Evolutionary conservation across 306 rosid species (phyloP).

Genomic region (Rosa lucieae): DNA sequence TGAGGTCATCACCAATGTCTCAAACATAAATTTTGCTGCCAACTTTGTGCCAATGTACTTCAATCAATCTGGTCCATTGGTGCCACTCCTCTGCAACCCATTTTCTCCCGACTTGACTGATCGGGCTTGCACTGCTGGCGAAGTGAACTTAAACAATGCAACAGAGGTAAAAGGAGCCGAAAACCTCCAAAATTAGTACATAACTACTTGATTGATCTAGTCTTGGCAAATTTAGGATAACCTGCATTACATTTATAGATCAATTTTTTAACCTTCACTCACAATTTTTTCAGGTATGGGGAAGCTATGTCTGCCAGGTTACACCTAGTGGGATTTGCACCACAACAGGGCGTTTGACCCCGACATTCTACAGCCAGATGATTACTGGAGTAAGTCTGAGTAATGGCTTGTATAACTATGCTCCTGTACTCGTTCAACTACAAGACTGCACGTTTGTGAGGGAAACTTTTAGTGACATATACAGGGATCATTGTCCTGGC

Average conservation of each 20-base stretch:
- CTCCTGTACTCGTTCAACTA: conserved; percentile 44
- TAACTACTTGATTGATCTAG: neutral
- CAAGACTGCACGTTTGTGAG: conserved; percentile 59
- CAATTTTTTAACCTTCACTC: neutral
- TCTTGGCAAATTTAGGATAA: no score
- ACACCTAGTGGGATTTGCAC: conserved; percentile 47
- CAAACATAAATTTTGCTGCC: conserved; percentile 46
- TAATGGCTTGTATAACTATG: conserved; percentile 28
- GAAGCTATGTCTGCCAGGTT: conserved; percentile 43
- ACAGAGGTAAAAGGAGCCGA: conserved; percentile 34
- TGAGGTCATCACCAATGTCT: conserved; percentile 45
- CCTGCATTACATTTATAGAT: no score
- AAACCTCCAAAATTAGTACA: neutral
- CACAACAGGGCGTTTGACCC: conserved; percentile 57
- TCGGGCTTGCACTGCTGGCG: conserved; percentile 41
- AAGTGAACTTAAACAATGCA: conserved; percentile 47
- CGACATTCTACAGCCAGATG: conserved; percentile 41
- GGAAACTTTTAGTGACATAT: conserved; percentile 40
- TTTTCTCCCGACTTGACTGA: conserved; percentile 42
- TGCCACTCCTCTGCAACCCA: conserved; percentile 68
- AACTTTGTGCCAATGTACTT: conserved; percentile 37
- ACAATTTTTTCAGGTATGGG: conserved; percentile 41
- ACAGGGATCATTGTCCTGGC: conserved; percentile 36
- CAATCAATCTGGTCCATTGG: conserved; percentile 69
- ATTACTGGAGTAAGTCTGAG: conserved; percentile 41